Base-by-base conservation (phyloP, 2,329 filamentous ascomycete species). In the Cercospora sp. region DNA sequence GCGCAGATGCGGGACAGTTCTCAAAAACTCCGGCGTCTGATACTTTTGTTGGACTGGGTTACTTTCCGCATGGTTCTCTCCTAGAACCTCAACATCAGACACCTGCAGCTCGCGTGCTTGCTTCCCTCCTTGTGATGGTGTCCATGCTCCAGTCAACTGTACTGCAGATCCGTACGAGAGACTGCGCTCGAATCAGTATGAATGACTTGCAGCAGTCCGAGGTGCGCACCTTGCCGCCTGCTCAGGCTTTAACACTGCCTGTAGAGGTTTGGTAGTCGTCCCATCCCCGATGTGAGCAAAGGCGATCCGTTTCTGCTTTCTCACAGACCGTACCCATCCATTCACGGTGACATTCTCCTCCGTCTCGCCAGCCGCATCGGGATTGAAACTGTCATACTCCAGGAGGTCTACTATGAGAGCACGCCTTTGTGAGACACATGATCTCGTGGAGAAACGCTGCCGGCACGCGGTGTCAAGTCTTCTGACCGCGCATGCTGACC, bases 31-130 rank as follows among this genome's bases (percentile, higher is more conserved):
- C 61, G 91, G 85, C 5, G 90, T 92, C 74, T 97, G 94, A 74
- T 95, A 97, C 81, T 98, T 98, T 81, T 97, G 97, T 81, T 99
- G 95, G 26, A 99, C 88, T 3, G 95, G 95, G 77, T 92, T 97
- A 70, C 90, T 91, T 91, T 98, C 87, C 73, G 93, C 86, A 82
- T 97, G 90, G 62, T 93, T 91, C 49, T 88, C 82, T 57, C 94
- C 95, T 53, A 97, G 81, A 24, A 97, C 79, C 55, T 87, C 85
- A 59, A 95, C 86, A 37, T 85, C 80, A 24, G 86, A 84, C 66
- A 92, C 92, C 76, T 92, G 89, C 61, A 99, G 85, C 82, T 99
- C 95, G 81, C 93, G 89, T 66, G 84, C 88, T 80, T 96, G 92
- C 64, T 87, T 85, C 67, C 86, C 86, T 5, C 89, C 90, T 57